These are phyloP conservation scores for Penicillium brevicompactum DNA, from an alignment of 2,329 filamentous ascomycete genomes.

Conservation along the genomic window DNA sequence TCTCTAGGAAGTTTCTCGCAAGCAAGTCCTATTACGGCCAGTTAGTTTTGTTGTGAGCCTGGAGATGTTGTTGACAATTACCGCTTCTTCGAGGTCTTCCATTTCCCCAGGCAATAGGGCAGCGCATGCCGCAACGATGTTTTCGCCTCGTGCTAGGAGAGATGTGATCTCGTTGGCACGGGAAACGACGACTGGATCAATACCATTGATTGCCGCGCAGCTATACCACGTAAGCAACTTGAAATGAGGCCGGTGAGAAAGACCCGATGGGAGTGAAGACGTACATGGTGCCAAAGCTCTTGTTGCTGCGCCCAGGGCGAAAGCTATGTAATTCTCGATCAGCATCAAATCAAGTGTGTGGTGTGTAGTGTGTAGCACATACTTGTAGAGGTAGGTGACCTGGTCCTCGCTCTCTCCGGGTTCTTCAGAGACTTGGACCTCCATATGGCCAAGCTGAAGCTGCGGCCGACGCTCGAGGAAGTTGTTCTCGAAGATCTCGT, in stretches of 20 bases:
- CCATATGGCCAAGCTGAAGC: slow-evolving; percentile 62
- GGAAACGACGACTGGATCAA: slow-evolving; percentile 70
- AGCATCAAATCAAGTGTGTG: not conserved
- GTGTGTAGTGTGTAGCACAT: slow-evolving; percentile 2
- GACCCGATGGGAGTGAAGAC: slow-evolving; percentile 1
- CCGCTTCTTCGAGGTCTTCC: slow-evolving; percentile 67
- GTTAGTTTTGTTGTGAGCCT: slow-evolving; percentile 4
- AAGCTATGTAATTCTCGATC: slow-evolving; percentile 41
- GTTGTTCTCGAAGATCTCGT: slow-evolving; percentile 57
- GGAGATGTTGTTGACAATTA: slow-evolving; percentile 33
- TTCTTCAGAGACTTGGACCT: slow-evolving; percentile 50
- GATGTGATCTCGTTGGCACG: slow-evolving; percentile 74
- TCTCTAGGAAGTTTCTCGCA: slow-evolving; percentile 19
- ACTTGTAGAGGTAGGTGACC: slow-evolving; percentile 69
- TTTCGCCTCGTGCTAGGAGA: slow-evolving; percentile 70
- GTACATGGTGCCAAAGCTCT: slow-evolving; percentile 77
- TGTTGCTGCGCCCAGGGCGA: slow-evolving; percentile 66
- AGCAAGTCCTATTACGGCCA: slow-evolving; percentile 9
- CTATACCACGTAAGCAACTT: slow-evolving; percentile 33
- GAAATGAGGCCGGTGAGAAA: not conserved
- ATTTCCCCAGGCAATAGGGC: slow-evolving; percentile 66
- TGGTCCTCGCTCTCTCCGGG: slow-evolving; percentile 53
- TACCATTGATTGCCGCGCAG: slow-evolving; percentile 85
- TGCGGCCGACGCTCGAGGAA: slow-evolving; percentile 51
- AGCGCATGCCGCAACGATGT: slow-evolving; percentile 73